Evolutionary conservation across 306 rosid species (phyloP), one percentile per base, ranked within the genome.

Genomic region (Elaeagnus macrophylla): DNA sequence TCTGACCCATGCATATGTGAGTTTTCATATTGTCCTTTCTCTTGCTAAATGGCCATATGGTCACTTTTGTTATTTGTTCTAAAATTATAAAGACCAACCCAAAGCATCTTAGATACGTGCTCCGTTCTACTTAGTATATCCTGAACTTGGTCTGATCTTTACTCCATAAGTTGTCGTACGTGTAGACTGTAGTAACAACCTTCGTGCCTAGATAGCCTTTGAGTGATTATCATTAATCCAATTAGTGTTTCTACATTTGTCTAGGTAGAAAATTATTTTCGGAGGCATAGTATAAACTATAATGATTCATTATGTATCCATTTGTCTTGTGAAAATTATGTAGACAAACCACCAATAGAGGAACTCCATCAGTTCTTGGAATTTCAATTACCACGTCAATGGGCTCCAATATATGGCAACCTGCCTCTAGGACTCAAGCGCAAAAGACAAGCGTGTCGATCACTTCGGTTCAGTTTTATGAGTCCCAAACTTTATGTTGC

Each of bases 381-480:
- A 84, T 91, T 86, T 67, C 97, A 91, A 83, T 81, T 91, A 80
- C 95, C 97, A 18, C 78, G 84, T 76, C 97, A 91, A 73, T 91
- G 97, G 97, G 97, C 88, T 11, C 97, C 97, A 51, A 83, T 86
- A 86, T 91, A 86, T 67, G 78, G 94, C 11, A 95, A 91, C 72
- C 80, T 91, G 53, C 95, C 97, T 52, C 94, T 91, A 49, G 72
- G 95, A 67, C 95, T 81, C 80, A 94, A 78, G 58, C 59, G 65
- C 60, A 91, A 48, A 70, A 78, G 67, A 73, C 60, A 76, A 12
- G 57, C 78, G 49, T 81, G 91, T 69, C 82, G 85, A 66, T 57
- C 86, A 62, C 70, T 86, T 55, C 95, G 81, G 74, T 84, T 86
- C 77, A 67, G 75, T 77, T 86, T 86, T 73, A 20, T 91, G 75